A percentile compares a stretch with the other conserved stretches of the same genome.
Evolutionary conservation across 2,329 filamentous ascomycete species (phyloP).

Genomic region (Zymoseptoria pseudotritici): DNA sequence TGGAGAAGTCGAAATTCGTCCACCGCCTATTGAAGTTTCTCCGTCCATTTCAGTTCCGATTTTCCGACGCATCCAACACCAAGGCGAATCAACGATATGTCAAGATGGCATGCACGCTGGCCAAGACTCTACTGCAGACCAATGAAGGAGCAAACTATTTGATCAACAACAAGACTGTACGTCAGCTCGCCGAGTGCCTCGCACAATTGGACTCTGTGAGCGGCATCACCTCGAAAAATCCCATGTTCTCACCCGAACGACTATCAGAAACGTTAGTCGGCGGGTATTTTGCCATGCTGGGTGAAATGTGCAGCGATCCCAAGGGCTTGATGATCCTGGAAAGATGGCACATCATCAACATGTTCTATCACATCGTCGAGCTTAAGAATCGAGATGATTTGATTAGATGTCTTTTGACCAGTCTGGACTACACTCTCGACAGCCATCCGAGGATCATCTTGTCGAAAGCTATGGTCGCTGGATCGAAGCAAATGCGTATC

Average conservation of each 20-base stretch:
- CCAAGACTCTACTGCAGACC: slow-evolving; percentile 79
- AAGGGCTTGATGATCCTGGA: slow-evolving; percentile 86
- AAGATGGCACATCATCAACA: slow-evolving; percentile 96
- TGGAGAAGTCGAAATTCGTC: slow-evolving; percentile 91
- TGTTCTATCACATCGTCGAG: slow-evolving; percentile 98
- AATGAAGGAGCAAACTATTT: slow-evolving; percentile 78
- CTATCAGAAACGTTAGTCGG: slow-evolving; percentile 81
- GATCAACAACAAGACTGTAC: slow-evolving; percentile 82
- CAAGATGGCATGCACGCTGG: slow-evolving; percentile 76
- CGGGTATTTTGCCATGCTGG: slow-evolving; percentile 91
- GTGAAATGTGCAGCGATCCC: slow-evolving; percentile 72
- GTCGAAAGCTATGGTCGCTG: slow-evolving; percentile 86
- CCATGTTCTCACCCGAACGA: slow-evolving; percentile 80
- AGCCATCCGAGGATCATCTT: slow-evolving; percentile 88
- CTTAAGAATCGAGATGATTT: slow-evolving; percentile 84
- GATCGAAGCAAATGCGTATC: slow-evolving; percentile 84
- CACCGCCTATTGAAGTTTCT: slow-evolving; percentile 93
- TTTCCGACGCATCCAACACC: slow-evolving; percentile 82
- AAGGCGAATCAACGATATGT: slow-evolving; percentile 93
- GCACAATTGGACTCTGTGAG: slow-evolving; percentile 87
- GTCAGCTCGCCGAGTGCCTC: slow-evolving; percentile 91
- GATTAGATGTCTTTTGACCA: slow-evolving; percentile 77
- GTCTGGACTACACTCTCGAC: slow-evolving; percentile 79
- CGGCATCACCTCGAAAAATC: slow-evolving; percentile 65
- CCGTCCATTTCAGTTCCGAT: slow-evolving; percentile 92